Base-by-base conservation (phyloP, 305 asterid genomes). In the Fraxinus xanthoxyloides region DNA sequence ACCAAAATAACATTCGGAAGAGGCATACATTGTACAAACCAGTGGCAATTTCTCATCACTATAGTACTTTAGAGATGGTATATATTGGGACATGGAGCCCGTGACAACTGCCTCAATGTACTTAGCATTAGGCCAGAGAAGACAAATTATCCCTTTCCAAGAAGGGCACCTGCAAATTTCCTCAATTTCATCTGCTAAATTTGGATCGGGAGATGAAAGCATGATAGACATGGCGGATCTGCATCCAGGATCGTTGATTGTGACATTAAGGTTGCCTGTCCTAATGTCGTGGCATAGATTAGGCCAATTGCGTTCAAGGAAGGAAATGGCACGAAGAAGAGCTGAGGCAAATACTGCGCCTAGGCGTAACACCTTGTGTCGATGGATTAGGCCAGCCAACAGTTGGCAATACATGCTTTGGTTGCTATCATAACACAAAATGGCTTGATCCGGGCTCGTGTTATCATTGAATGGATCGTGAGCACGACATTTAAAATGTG, bases 321-420 rank as follows among this genome's bases (percentile, higher is more conserved):
- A 93, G 74, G 93, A 86, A 84, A 93, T 89, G 34, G 94, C 89
- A 10, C 94, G 94, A 79, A 93, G 93, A 75, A 93, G 83, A 6
- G 93, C 97, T 19, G 97, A 92, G 83, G 97, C 97, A 84, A 93
- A 93, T 63, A 91, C 94, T 2, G 97, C 95, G 3, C 97, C 97
- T 24, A 93, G 89, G 75, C 97, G 95, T 80, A 92, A 90, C 87
- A 93, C 97, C 35, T 86, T 85, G 80, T 81, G 89, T 88, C 94
- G 96, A 87, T 90, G 88, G 83, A 89, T 28, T 24, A 93, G 91
- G 0, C 97, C 97, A 28, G 92, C 91, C 31, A 93, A 90, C 8
- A 93, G 76, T 67, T 93, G 97, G 72, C 92, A 87, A 84, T 93
- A 93, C 95, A 92, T 93, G 92, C 97, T 92, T 77, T 93, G 97